Evolutionary conservation across 257 asterid genomes (phyloP), one percentile per base, ranked within the genome.

Genomic region (Pogostemon cablin): DNA sequence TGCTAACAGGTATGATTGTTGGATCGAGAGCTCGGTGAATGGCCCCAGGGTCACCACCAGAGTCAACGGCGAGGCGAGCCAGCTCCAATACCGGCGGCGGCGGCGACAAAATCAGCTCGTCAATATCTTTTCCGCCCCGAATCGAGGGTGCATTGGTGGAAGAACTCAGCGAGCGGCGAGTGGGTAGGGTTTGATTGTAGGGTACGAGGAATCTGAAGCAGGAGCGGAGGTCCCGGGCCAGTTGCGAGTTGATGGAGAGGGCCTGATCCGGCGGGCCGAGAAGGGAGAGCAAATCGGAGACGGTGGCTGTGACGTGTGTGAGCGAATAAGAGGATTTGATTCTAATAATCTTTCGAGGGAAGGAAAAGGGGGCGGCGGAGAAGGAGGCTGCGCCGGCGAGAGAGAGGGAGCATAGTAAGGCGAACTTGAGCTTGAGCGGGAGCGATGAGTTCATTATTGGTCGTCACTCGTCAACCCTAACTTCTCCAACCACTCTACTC

Each of bases 161-260:
- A 25, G 79, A 72, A 39, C 39, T 34, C 42, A 84, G 84, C 6
- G 81, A 77, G 9, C 86, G 86, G 6, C 81, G 77, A 62, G 71
- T 0, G 2, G 59, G 5, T 3, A 60, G 67, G 42, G 67, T 42
- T 44, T 41, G 65, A 32, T 70, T 20, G 6, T 17, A 74, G 73
- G 91, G 98, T 15, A 79, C 95, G 2, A 93, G 88, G 85, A 88
- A 93, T 65, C 83, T 93, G 79, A 88, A 78, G 82, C 96, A 90
- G 11, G 97, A 80, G 7, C 62, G 15, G 40, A 93, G 87, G 5
- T 85, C 77, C 32, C 69, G 67, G 20, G 97, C 96, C 39, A 81
- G 82, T 35, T 65, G 56, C 5, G 87, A 25, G 62, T 88, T 85
- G 60, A 93, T 89, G n/a, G 95, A 77, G 0, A 62, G 71, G 64